Conservation (phyloP, 148 eudicot species). For the Rheum nobile region DNA sequence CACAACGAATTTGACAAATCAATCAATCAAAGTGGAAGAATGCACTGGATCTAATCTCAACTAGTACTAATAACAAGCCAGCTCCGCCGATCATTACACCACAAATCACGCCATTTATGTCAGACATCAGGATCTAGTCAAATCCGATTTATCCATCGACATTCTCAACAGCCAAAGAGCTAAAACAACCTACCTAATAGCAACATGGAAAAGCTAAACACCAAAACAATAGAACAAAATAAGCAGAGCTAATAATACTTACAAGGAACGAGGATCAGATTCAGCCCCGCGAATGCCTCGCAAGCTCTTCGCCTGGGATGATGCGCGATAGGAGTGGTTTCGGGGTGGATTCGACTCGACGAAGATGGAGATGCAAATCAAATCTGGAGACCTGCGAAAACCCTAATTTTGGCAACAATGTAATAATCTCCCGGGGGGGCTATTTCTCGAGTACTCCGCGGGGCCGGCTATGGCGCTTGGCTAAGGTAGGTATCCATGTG, state of each 20-base stretch:
- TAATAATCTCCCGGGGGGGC: background rate
- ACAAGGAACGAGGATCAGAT: background rate
- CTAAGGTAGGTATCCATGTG: background rate
- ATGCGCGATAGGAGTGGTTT: background rate
- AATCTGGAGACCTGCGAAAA: background rate
- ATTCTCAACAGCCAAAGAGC: background rate
- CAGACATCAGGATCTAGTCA: background rate
- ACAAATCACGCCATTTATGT: background rate
- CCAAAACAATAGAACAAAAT: background rate
- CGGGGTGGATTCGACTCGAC: background rate
- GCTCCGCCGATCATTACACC: background rate
- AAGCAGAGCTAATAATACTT: background rate
- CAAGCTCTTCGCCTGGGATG: background rate
- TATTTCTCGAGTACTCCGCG: background rate
- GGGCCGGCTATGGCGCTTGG: slow-evolving; percentile 3
- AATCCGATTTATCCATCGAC: background rate
- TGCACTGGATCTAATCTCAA: background rate
- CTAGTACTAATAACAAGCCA: background rate
- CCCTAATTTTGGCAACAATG: slow-evolving; percentile 3
- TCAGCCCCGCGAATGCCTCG: background rate
- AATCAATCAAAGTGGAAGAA: background rate
- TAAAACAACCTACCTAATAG: background rate
- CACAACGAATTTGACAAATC: background rate
- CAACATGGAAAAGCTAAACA: background rate
- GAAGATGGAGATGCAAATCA: background rate